Percentiles rank a stretch among this genome's conserved stretches.
phyloP scores from a whole-genome alignment of 352 stramenopile genomes.

The Phytophthora constricta region DNA sequence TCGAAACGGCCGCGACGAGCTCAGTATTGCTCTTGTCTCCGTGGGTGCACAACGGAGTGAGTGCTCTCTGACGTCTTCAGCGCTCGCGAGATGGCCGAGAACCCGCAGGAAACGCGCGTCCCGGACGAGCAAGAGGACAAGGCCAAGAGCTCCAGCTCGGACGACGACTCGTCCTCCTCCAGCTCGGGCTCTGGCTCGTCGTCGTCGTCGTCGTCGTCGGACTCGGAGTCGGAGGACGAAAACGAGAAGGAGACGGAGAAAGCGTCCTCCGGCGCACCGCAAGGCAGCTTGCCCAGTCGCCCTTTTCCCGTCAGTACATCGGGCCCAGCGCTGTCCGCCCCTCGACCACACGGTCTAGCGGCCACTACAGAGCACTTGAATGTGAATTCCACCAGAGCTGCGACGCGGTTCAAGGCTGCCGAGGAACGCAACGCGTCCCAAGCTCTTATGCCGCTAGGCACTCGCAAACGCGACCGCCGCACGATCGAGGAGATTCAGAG shows the following conservation, averaged over 20 bases:
- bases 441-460: slow-evolving; percentile 80
- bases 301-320: slow-evolving; percentile 12
- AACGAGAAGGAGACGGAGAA: slow-evolving; percentile 24
- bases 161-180: slow-evolving; percentile 79
- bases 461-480: slow-evolving; percentile 83
- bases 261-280: slow-evolving; percentile 1
- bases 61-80: no score
- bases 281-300: slow-evolving; percentile 15
- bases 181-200: slow-evolving; percentile 80
- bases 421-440: slow-evolving; percentile 52
- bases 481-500: slow-evolving; percentile 91
- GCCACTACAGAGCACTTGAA: slow-evolving; percentile 58
- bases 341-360: slow-evolving; percentile 39
- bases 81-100: slow-evolving; percentile 46
- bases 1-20: slow-evolving; percentile 22
- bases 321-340: slow-evolving; percentile 35
- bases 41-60: no score
- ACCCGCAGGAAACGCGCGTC: slow-evolving; percentile 29
- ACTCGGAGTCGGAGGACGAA: slow-evolving; percentile 78
- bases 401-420: slow-evolving; percentile 60
- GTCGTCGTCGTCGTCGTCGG: slow-evolving; percentile 77
- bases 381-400: slow-evolving; percentile 76
- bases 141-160: slow-evolving; percentile 67
- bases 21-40: slow-evolving; percentile 37
- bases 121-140: slow-evolving; percentile 53